Evolutionary conservation across 768 basidiomycete species (phyloP), one percentile per base, ranked within the genome.

Genomic region (Gymnopilus dilepis): DNA sequence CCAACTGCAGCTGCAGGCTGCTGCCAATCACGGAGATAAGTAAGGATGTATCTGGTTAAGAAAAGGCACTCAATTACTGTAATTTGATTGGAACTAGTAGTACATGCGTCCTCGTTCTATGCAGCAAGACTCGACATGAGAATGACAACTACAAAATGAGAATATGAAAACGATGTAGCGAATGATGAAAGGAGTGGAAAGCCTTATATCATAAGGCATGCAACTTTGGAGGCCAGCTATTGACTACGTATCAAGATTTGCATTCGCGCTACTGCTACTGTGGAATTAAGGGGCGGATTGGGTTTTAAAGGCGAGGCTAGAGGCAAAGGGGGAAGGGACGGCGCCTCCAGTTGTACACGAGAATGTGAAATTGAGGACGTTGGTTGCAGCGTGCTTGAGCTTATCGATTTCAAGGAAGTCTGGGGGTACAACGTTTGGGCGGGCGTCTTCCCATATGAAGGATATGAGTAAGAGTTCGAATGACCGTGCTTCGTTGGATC

Each of bases 211-310:
- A 26, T 40, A 13, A 24, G 52, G 24, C 52, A 40, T 26, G 15
- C 19, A 28, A 19, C 15, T 11, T 45, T n/a, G 30, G 42, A n/a
- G 31, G 26, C 3, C 7, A 34, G 9, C 17, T 54, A 37, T 28
- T 54, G 15, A 38, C 52, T 54, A 38, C 52, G 38, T 54, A 38
- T 38, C 13, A 54, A 17, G 21, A 54, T 38, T 24, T 37, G 52
- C 38, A 38, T 54, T 13, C 34, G 52, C 52, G 52, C 52, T 37
- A 54, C 52, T 40, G 34, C 52, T 13, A 54, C 52, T 8, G 52
- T 26, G 22, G 52, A 40, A 40, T 30, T 54, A 24, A 15, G 38
- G 17, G 38, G 38, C 24, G 8, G 34, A 22, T 7, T 54, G 37
- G 33, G 24, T 3, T 40, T n/a, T 28, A 28, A 24, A 17, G 52